Evolutionary conservation across 2,329 filamentous ascomycete genomes (phyloP).

Genomic region (Cladosporium cucumerinum): DNA sequence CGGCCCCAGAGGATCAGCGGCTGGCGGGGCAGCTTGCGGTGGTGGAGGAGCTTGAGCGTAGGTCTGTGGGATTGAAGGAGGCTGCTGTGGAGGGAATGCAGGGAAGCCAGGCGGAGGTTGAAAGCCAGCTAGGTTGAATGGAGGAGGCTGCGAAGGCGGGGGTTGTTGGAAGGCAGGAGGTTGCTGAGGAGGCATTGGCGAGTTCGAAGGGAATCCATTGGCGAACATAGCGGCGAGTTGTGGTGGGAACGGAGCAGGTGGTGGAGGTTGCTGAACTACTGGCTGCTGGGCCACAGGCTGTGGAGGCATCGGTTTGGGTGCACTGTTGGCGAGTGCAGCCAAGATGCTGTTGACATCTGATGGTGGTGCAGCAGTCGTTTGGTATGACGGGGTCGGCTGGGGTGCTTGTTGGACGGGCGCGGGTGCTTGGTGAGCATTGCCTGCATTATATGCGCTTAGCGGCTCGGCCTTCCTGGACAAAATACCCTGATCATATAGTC

Average conservation of each 20-base stretch:
- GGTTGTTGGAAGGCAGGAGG: constrained; percentile 19
- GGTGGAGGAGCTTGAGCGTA: constrained; percentile 50
- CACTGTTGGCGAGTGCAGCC: constrained; percentile 33
- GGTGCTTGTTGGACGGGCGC: constrained; percentile 20
- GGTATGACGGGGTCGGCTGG: constrained; percentile 18
- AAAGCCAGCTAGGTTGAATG: constrained; percentile 14
- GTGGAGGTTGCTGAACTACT: constrained; percentile 17
- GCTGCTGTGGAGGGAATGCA: constrained; percentile 29
- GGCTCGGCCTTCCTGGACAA: constrained; percentile 20
- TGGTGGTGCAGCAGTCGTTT: constrained; percentile 22
- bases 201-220: constrained; percentile 12
- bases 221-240: constrained; percentile 19
- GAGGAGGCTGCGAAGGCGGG: constrained; percentile 12
- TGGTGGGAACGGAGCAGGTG: constrained; percentile 22
- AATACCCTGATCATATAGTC: constrained; percentile 33
- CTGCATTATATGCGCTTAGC: constrained; percentile 5
- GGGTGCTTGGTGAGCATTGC: constrained; percentile 13
- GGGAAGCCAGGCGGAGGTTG: constrained; percentile 19
- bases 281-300: constrained; percentile 22
- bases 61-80: constrained; percentile 33
- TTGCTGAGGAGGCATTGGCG: constrained; percentile 16
- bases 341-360: constrained; percentile 36
- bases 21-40: constrained; percentile 19
- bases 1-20: constrained; percentile 28
- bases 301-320: constrained; percentile 24